Evolutionary conservation across 257 asterid species (phyloP).

Genomic region (Solanum clarkiae): DNA sequence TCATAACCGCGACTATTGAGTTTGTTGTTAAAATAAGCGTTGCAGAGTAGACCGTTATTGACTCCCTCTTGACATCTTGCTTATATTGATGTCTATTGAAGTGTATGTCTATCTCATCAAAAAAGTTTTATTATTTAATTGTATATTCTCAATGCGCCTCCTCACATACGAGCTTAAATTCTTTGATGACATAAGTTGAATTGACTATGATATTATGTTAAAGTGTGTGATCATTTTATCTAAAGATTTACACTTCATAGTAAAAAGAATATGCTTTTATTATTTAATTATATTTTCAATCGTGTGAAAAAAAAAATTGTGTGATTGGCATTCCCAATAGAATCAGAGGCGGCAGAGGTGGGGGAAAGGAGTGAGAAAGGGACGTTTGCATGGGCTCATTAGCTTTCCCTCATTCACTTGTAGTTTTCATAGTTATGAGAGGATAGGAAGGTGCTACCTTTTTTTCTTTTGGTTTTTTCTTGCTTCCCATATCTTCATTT

Average conservation of each 20-base stretch:
- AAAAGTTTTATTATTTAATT: no score
- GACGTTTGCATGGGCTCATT: slow-evolving; percentile 79
- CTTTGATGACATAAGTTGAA: no score
- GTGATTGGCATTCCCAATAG: slow-evolving; percentile 60
- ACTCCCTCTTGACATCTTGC: background rate
- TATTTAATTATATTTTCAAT: no score
- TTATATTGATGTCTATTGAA: no score
- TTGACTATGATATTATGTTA: no score
- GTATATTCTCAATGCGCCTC: no score
- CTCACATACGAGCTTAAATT: no score
- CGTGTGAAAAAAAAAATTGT: slow-evolving; percentile 4
- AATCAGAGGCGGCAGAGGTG: slow-evolving; percentile 62
- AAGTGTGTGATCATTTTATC: no score
- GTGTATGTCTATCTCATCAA: no score
- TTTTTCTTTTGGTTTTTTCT: background rate
- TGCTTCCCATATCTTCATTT: background rate
- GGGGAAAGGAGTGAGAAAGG: slow-evolving; percentile 67
- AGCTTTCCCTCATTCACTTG: slow-evolving; percentile 81
- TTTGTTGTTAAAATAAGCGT: background rate
- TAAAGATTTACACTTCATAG: no score
- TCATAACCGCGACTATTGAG: background rate
- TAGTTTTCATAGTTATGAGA: slow-evolving; percentile 68
- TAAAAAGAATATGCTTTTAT: no score
- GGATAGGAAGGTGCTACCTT: background rate
- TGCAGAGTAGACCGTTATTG: background rate